Percentiles rank a stretch among this genome's conserved stretches.
These are phyloP conservation scores for Tephrocybe sp. DNA, from an alignment of 768 basidiomycete species.

Conservation along the genomic window DNA sequence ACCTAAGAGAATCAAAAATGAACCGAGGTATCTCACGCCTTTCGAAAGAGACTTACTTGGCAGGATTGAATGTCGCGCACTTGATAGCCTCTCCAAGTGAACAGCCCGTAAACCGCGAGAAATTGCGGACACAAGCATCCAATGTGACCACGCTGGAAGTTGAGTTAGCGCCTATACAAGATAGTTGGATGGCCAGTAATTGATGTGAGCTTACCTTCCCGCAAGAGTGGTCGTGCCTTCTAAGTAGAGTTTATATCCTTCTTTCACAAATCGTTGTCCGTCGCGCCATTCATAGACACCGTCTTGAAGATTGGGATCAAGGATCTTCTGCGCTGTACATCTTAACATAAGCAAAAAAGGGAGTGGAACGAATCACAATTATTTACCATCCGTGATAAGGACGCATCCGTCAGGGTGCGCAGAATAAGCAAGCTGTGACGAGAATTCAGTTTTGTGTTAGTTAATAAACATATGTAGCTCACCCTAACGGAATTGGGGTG, in stretches of 20 bases:
- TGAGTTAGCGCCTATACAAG: neutral
- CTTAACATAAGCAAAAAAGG: neutral
- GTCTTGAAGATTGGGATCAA: slow-evolving; percentile 82
- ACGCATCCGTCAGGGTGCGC: slow-evolving; percentile 84
- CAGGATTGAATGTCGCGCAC: slow-evolving; percentile 84
- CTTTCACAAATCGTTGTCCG: slow-evolving; percentile 75
- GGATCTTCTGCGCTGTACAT: slow-evolving; percentile 70
- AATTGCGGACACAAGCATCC: slow-evolving; percentile 84
- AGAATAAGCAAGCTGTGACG: slow-evolving; percentile 70
- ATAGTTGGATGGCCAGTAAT: neutral
- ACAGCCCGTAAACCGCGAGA: slow-evolving; percentile 80
- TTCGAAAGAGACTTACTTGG: slow-evolving; percentile 42
- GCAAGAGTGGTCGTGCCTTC: slow-evolving; percentile 88
- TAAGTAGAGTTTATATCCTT: slow-evolving; percentile 76
- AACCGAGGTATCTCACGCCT: slow-evolving; percentile 1
- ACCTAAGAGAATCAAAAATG: slow-evolving; percentile 34
- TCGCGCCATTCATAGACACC: slow-evolving; percentile 89
- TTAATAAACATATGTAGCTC: slow-evolving; percentile 23
- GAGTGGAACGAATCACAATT: neutral
- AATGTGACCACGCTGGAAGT: slow-evolving; percentile 68
- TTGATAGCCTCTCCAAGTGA: slow-evolving; percentile 81
- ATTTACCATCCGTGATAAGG: slow-evolving; percentile 82
- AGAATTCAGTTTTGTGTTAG: slow-evolving; percentile 1
- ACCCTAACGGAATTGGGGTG: slow-evolving; percentile 90
- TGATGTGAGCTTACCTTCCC: slow-evolving; percentile 56